Base-by-base conservation (phyloP, 2,329 filamentous ascomycete species). In the Fragosphaeria purpurea region DNA sequence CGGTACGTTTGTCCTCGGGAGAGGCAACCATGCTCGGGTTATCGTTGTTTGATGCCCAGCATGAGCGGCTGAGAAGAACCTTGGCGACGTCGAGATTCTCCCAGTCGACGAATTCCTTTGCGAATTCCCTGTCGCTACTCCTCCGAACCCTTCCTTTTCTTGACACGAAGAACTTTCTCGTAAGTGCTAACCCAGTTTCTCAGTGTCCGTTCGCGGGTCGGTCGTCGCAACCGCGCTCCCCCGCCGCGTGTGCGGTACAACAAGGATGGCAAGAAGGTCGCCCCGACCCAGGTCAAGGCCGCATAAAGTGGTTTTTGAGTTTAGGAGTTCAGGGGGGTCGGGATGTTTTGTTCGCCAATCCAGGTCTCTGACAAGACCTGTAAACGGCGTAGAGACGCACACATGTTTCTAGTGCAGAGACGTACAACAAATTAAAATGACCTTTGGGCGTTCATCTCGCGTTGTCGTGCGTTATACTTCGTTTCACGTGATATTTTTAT, bases 241-340 rank as follows among this genome's bases (percentile, higher is more conserved):
- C 93, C 93, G 64, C 93, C 93, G 69, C 84, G 93, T 71, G 90
- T 98, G 67, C 82, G 93, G 68, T 98, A 95, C 88, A 98, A 98
- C 87, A 96, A 97, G 86, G 93, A 98, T 70, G 91, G 90, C 81
- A 98, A 98, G 89, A 98, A 98, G 86, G 84, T 98, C 71, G 85
- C 84, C 72, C 89, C 91, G 62, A 86, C 85, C 69, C 83, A 88
- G 75, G 78, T 80, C 67, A 88, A 87, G 77, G 76, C 77, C 7
- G 44, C 52, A 39, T 52, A 54, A 50, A 9, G 47, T 44, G 31
- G 48, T 33, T 6, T 44, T 32, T 22, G 39, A 13, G 12, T 33
- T 44, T 34, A 35, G 37, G 35, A 22, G 11, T 37, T 22, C 22
- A 22, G 22, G 22, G 22, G 22, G 22, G 22, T 22, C 3, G 22